Conservation (phyloP, 1,284 basidiomycete species). For the Papiliotrema terrestris region DNA sequence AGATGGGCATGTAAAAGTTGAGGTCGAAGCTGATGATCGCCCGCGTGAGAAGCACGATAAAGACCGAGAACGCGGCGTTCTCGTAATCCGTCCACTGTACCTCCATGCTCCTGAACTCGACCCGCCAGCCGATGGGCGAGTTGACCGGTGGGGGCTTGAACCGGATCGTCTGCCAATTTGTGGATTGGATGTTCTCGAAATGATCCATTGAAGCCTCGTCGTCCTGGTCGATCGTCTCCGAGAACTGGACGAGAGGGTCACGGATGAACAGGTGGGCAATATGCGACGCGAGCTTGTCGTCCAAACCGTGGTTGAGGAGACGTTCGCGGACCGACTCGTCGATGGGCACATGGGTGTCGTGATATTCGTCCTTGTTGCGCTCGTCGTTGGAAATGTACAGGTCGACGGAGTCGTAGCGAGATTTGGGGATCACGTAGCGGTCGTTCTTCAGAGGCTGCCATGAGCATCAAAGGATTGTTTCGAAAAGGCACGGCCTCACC, state of each 20-base stretch:
- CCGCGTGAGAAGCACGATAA: slow-evolving; percentile 87
- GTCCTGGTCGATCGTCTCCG: slow-evolving; percentile 89
- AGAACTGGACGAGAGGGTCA: slow-evolving; percentile 93
- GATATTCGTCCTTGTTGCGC: slow-evolving; percentile 86
- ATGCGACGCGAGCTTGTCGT: slow-evolving; percentile 83
- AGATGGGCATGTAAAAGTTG: slow-evolving; percentile 96
- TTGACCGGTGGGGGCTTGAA: slow-evolving; percentile 97
- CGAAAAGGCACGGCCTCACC: slow-evolving; percentile 49
- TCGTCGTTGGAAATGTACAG: slow-evolving; percentile 85
- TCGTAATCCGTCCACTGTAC: slow-evolving; percentile 99
- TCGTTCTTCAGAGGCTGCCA: slow-evolving; percentile 71
- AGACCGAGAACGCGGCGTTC: slow-evolving; percentile 94
- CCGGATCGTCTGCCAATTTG: slow-evolving; percentile 98
- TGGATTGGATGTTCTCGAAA: slow-evolving; percentile 99
- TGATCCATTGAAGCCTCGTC: slow-evolving; percentile 85
- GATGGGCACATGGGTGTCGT: slow-evolving; percentile 80
- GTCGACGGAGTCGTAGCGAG: slow-evolving; percentile 93
- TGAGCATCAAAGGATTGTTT: neutral
- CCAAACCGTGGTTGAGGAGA: slow-evolving; percentile 72
- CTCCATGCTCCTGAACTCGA: slow-evolving; percentile 99
- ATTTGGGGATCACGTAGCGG: slow-evolving; percentile 83
- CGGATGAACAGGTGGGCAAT: slow-evolving; percentile 96
- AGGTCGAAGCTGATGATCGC: slow-evolving; percentile 88
- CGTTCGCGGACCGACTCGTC: slow-evolving; percentile 70
- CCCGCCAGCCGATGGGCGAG: slow-evolving; percentile 92